These are phyloP conservation scores for Fragaria ananassa DNA, from an alignment of 306 rosid genomes.

Conservation along the genomic window DNA sequence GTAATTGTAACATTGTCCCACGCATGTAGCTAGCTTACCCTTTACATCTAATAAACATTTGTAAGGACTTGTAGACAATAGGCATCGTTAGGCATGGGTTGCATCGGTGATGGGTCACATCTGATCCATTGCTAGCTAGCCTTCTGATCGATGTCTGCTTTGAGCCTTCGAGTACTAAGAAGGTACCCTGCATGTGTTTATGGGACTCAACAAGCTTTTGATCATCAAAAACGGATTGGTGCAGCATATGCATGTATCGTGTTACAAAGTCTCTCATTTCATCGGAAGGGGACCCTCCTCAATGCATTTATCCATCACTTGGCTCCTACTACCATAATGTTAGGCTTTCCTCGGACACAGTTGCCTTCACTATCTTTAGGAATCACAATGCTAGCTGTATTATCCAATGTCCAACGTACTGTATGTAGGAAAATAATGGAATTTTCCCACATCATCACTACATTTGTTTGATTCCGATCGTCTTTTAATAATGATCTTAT, in stretches of 20 bases:
- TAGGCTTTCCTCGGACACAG: slow-evolving; percentile 37
- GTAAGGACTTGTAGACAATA: background rate
- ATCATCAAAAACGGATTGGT: background rate
- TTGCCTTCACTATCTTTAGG: slow-evolving; percentile 25
- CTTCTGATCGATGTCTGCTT: background rate
- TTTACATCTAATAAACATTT: background rate
- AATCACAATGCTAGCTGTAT: background rate
- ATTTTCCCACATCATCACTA: no score
- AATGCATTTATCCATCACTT: slow-evolving; percentile 11
- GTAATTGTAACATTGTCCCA: background rate
- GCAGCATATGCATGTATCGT: slow-evolving; percentile 3
- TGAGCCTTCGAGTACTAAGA: background rate
- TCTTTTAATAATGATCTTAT: no score
- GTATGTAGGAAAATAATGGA: no score
- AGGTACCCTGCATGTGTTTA: background rate
- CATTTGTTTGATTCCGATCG: no score
- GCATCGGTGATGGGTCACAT: background rate
- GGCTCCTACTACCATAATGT: slow-evolving; percentile 26
- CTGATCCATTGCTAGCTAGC: background rate
- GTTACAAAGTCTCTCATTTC: background rate
- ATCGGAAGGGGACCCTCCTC: slow-evolving; percentile 4
- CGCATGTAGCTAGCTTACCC: background rate
- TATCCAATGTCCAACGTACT: background rate
- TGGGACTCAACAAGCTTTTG: background rate
- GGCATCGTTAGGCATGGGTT: background rate